A percentile compares a stretch with the other conserved stretches of the same genome.
phyloP scores from a whole-genome alignment of 805 yeast genomes.

The Cyberlindnera amylophila region DNA sequence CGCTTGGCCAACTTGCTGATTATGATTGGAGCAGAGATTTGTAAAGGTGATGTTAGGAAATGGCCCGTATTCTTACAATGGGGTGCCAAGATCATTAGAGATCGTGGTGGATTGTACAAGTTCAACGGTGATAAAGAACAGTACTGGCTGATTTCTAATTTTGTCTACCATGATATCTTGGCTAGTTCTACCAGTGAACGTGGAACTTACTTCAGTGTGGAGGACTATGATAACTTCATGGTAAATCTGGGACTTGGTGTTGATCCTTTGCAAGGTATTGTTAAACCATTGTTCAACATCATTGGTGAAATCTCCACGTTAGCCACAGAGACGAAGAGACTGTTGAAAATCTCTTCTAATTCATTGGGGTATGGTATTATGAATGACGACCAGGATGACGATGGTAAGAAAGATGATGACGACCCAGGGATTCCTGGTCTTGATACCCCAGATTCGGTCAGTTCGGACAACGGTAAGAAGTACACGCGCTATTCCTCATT shows the following conservation, averaged over 20 bases:
- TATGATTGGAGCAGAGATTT: constrained; percentile 75
- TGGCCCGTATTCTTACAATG: constrained; percentile 67
- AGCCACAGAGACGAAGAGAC: constrained; percentile 47
- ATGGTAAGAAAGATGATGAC: constrained; percentile 15
- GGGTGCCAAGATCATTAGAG: constrained; percentile 59
- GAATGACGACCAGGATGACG: constrained; percentile 23
- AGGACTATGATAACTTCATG: constrained; percentile 47
- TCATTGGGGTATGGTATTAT: constrained; percentile 27
- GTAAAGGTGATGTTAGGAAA: constrained; percentile 73
- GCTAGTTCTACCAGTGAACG: constrained; percentile 57
- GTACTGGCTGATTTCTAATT: constrained; percentile 72
- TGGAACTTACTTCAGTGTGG: constrained; percentile 60
- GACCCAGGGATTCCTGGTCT: constrained; percentile 21
- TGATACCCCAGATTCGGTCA: constrained; percentile 23
- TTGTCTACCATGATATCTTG: constrained; percentile 76
- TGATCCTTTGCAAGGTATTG: constrained; percentile 71
- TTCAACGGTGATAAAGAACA: constrained; percentile 52
- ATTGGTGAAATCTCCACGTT: constrained; percentile 67
- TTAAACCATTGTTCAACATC: constrained; percentile 60
- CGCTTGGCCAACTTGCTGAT: constrained; percentile 65
- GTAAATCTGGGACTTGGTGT: constrained; percentile 38
- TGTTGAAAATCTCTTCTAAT: constrained; percentile 28
- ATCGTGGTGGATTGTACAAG: constrained; percentile 56
- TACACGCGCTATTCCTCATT: constrained; percentile 33
- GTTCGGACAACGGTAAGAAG: constrained; percentile 20